phyloP scores from a whole-genome alignment of 495 filamentous ascomycete genomes.

The Podospora comata region DNA sequence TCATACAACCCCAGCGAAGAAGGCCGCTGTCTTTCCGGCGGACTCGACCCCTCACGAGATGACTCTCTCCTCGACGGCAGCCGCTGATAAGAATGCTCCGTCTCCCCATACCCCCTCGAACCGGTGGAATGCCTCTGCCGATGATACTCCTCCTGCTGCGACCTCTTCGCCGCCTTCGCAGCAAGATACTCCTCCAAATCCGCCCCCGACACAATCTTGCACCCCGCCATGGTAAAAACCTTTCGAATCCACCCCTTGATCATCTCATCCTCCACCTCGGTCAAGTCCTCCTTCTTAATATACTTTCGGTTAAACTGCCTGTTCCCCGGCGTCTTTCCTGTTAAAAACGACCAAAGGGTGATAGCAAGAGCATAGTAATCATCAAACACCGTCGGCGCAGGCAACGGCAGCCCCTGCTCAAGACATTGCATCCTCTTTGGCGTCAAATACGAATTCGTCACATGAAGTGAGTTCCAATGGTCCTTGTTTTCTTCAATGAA shows the following conservation, averaged over 20 bases:
- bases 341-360: slow-evolving; percentile 22
- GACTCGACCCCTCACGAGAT: background rate
- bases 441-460: slow-evolving; percentile 16
- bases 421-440: slow-evolving; percentile 12
- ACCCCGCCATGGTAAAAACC: slow-evolving; percentile 25
- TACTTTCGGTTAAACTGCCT: slow-evolving; percentile 21
- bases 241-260: slow-evolving; percentile 21
- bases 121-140: background rate
- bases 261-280: slow-evolving; percentile 22
- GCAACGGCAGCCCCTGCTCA: slow-evolving; percentile 6
- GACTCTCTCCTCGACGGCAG: background rate
- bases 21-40: background rate
- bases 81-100: background rate
- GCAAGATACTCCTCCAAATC: background rate
- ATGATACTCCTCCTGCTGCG: background rate
- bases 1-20: background rate
- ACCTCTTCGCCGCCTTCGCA: background rate
- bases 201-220: slow-evolving; percentile 11
- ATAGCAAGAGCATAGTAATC: slow-evolving; percentile 24
- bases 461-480: slow-evolving; percentile 12
- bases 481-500: slow-evolving; percentile 13
- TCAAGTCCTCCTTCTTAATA: slow-evolving; percentile 17
- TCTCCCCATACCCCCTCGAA: background rate
- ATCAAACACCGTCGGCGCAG: slow-evolving; percentile 22
- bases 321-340: slow-evolving; percentile 12